Evolutionary conservation across 2,329 filamentous ascomycete genomes (phyloP).

Genomic region (Colletotrichum filicis): DNA sequence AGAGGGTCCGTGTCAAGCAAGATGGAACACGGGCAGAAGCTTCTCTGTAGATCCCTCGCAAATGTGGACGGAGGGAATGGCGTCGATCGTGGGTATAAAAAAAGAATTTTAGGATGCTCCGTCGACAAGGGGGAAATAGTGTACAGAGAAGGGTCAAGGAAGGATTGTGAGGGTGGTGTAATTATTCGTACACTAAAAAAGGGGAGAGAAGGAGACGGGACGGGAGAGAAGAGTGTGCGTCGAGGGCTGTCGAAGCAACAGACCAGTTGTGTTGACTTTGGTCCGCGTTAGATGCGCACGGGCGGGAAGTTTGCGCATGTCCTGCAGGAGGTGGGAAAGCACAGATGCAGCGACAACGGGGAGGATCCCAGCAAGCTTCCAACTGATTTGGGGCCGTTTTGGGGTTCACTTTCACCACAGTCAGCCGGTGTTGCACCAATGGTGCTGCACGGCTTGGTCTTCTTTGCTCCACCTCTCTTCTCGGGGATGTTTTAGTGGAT

Average conservation of each 20-base stretch:
- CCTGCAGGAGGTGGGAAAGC: constrained; percentile 30
- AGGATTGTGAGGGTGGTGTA: constrained; percentile 1
- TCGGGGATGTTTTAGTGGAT: background rate
- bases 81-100: constrained; percentile 21
- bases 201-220: constrained; percentile 6
- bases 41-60: constrained; percentile 18
- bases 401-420: background rate
- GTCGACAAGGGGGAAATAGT: background rate
- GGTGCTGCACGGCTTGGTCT: background rate
- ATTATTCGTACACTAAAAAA: constrained; percentile 19
- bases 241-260: constrained; percentile 31
- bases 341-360: constrained; percentile 26
- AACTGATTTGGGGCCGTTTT: background rate
- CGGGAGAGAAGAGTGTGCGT: background rate
- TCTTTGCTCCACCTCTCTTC: background rate
- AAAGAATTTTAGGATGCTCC: constrained; percentile 16
- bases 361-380: constrained; percentile 1
- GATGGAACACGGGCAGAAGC: constrained; percentile 22
- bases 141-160: background rate
- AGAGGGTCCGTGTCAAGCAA: constrained; percentile 24
- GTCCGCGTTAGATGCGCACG: constrained; percentile 25
- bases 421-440: background rate
- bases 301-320: constrained; percentile 33
- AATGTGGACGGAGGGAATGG: background rate
- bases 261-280: constrained; percentile 29